These are phyloP conservation scores for Capronia coronata DNA, from an alignment of 2,329 filamentous ascomycete genomes.

Conservation along the genomic window DNA sequence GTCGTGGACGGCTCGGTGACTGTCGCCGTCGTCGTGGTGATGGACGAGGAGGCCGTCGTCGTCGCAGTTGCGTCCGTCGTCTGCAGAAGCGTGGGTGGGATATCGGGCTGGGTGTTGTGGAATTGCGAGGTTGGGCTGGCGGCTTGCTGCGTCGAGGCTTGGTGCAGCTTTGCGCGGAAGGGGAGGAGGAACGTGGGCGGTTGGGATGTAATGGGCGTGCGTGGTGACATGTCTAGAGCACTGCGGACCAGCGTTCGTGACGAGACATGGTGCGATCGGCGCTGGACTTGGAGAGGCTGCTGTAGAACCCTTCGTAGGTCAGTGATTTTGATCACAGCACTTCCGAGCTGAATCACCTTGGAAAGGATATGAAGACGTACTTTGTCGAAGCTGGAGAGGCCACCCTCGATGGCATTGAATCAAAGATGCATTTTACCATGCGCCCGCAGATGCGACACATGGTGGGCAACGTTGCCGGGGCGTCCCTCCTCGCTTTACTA, in stretches of 20 bases:
- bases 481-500: too few species aligned
- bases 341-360: too few species aligned
- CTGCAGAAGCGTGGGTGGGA: slow-evolving; percentile 31
- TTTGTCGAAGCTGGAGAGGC: slow-evolving; percentile 8
- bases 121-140: slow-evolving; percentile 26
- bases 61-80: slow-evolving; percentile 12
- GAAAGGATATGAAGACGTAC: slow-evolving; percentile 1
- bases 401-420: slow-evolving; percentile 27
- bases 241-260: slow-evolving; percentile 16
- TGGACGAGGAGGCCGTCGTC: slow-evolving; percentile 12
- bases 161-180: slow-evolving; percentile 40
- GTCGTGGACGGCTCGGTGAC: slow-evolving; percentile 25
- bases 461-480: too few species aligned
- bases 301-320: neutral
- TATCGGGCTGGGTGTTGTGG: slow-evolving; percentile 30
- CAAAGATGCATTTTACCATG: slow-evolving; percentile 29
- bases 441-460: slow-evolving; percentile 30
- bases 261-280: slow-evolving; percentile 19
- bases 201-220: neutral
- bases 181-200: slow-evolving; percentile 29
- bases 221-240: slow-evolving; percentile 19
- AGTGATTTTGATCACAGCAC: too few species aligned
- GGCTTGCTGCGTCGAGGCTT: slow-evolving; percentile 27
- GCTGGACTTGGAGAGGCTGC: slow-evolving; percentile 5
- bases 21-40: slow-evolving; percentile 19